These are phyloP conservation scores for Suhomyces kilbournensis DNA, from an alignment of 805 yeast genomes.

Conservation along the genomic window DNA sequence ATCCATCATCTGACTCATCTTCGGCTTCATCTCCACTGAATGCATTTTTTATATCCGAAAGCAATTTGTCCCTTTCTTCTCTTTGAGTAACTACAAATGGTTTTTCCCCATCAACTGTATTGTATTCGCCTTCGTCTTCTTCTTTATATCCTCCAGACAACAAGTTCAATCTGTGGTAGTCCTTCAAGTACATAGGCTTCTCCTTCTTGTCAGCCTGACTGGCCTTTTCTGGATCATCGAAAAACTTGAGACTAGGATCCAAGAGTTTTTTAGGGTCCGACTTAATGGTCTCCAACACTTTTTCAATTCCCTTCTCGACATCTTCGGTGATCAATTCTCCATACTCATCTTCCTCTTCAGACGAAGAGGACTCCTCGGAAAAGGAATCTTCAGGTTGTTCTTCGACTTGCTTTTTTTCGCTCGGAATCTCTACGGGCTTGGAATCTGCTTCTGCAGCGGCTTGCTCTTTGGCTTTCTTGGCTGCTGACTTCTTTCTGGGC, in stretches of 20 bases:
- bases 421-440: conserved; percentile 17
- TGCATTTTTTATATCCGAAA: conserved; percentile 73
- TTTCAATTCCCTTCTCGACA: conserved; percentile 73
- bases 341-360: conserved; percentile 84
- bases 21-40: conserved; percentile 45
- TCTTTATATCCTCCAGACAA: conserved; percentile 61
- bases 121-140: conserved; percentile 49
- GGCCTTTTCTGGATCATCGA: conserved; percentile 58
- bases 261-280: conserved; percentile 62
- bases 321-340: conserved; percentile 87
- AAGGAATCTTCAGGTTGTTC: conserved; percentile 22
- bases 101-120: conserved; percentile 52
- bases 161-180: conserved; percentile 83
- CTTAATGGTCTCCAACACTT: conserved; percentile 69
- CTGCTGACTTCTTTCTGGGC: conserved; percentile 88
- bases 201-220: conserved; percentile 15
- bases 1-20: conserved; percentile 45
- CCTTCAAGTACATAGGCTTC: conserved; percentile 85
- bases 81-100: conserved; percentile 74
- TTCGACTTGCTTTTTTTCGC: conserved; percentile 13
- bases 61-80: conserved; percentile 70
- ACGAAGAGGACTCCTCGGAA: conserved; percentile 32
- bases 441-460: neutral
- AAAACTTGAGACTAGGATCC: conserved; percentile 70
- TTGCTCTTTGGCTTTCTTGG: conserved; percentile 62